These are phyloP conservation scores for Takashimella koratensis DNA, from an alignment of 1,284 basidiomycete genomes.

Conservation along the genomic window DNA sequence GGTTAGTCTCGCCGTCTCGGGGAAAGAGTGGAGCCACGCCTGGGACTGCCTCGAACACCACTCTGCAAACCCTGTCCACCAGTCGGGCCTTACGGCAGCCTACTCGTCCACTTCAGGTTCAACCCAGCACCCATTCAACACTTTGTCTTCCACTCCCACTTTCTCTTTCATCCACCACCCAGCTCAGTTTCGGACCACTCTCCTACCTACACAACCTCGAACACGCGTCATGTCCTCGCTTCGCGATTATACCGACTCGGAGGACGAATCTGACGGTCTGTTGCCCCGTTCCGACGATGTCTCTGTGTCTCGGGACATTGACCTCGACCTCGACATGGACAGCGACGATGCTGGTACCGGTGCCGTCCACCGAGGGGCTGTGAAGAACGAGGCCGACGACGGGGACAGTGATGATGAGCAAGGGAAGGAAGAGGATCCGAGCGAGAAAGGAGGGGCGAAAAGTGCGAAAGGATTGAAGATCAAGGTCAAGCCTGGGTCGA, in stretches of 20 bases:
- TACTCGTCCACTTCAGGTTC: too few relatives aligned
- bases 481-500: not conserved
- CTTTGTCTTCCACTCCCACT: too few relatives aligned
- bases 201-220: too few relatives aligned
- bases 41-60: too few relatives aligned
- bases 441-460: not conserved
- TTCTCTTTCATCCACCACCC: too few relatives aligned
- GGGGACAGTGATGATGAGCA: not conserved
- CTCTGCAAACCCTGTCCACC: too few relatives aligned
- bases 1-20: too few relatives aligned
- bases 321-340: slow-evolving; percentile 1
- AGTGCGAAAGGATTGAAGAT: not conserved
- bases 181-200: too few relatives aligned
- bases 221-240: slow-evolving; percentile 14
- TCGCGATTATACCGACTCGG: slow-evolving; percentile 31
- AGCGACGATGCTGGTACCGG: not conserved
- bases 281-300: slow-evolving; percentile 1
- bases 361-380: not conserved
- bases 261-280: slow-evolving; percentile 13
- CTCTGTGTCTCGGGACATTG: slow-evolving; percentile 2
- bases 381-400: not conserved
- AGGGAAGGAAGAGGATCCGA: not conserved
- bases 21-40: too few relatives aligned
- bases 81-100: too few relatives aligned
- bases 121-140: too few relatives aligned